Evolutionary conservation across 805 yeast species (phyloP), one percentile per base, ranked within the genome.

Genomic region (Yamadazyma paraphyllophila): DNA sequence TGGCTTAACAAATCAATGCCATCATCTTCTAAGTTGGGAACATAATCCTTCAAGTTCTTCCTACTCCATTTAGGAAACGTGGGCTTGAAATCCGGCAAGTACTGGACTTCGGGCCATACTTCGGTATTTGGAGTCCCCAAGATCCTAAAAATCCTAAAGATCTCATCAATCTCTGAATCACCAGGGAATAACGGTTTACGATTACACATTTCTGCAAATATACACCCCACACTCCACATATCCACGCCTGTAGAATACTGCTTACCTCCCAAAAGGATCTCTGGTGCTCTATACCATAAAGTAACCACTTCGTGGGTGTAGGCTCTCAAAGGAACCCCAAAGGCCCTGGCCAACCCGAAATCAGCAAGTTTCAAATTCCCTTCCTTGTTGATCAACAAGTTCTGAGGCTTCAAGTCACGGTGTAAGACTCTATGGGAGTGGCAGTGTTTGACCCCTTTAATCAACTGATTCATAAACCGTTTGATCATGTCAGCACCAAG

Each of bases 281-380:
- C 99, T 3, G 99, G 99, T 0, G 97, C 89, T 54, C 99, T 77
- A 65, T 94, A 94, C 99, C 99, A 94, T 55, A 94, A 72, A 0
- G 99, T 94, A 40, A 94, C 99, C 39, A 94, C 98, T 65, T 94
- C 99, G 67, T 94, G 97, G 10, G 99, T 92, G 61, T 92, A 94
- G 1, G 97, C 96, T 59, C 97, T 81, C 50, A 94, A 79, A 1
- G 99, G 99, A 11, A 94, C 97, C 43, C 99, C 99, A 65, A 90
- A 94, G 0, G 97, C 98, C 50, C 99, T 74, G 0, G 99, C 99
- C 43, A 94, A 75, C 29, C 99, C 99, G 62, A 94, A 94, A 69
- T 94, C 77, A 7, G 76, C 76, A 54, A 72, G 59, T 63, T 90
- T 90, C 62, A 94, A 77, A 65, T 88, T 92, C 33, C 99, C 98